Evolutionary conservation across 1,284 basidiomycete genomes (phyloP).

Genomic region (Irpex sp.): DNA sequence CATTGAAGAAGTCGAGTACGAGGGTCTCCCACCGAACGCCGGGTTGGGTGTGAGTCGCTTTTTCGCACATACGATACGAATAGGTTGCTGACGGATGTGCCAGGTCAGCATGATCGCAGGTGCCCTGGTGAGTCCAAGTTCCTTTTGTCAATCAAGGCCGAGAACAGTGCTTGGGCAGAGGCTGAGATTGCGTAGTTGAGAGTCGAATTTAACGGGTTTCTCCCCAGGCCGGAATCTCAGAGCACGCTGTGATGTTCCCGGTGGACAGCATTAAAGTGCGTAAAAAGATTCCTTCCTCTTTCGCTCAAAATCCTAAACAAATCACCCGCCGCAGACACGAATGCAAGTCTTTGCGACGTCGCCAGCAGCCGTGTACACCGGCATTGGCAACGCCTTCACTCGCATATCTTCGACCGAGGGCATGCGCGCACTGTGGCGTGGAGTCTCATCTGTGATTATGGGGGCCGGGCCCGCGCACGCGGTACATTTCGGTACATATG

Average conservation of each 20-base stretch:
- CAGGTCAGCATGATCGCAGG: slow-evolving; percentile 98
- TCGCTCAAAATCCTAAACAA: neutral
- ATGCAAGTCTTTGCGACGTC: slow-evolving; percentile 96
- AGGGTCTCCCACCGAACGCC: slow-evolving; percentile 72
- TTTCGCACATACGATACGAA: neutral
- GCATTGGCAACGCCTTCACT: slow-evolving; percentile 84
- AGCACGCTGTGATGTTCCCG: slow-evolving; percentile 99
- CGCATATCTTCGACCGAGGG: slow-evolving; percentile 94
- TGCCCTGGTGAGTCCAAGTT: slow-evolving; percentile 68
- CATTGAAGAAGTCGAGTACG: slow-evolving; percentile 67
- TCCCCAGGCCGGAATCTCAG: slow-evolving; percentile 91
- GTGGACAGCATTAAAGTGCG: slow-evolving; percentile 96
- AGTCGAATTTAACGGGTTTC: slow-evolving; percentile 5
- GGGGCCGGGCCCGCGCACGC: slow-evolving; percentile 99
- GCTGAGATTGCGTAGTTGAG: neutral
- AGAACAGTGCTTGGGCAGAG: neutral
- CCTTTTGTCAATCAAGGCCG: neutral
- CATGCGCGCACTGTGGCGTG: slow-evolving; percentile 88
- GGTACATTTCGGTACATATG: slow-evolving; percentile 96
- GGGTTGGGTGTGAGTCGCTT: slow-evolving; percentile 56
- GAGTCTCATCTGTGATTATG: slow-evolving; percentile 95
- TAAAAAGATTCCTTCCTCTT: slow-evolving; percentile 10
- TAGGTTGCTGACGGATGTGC: neutral
- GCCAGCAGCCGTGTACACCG: slow-evolving; percentile 83
- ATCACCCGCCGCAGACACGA: slow-evolving; percentile 66